Percentiles rank a stretch among this genome's conserved stretches.
phyloP scores from a whole-genome alignment of 495 filamentous ascomycete species.

The Neurospora sp. region DNA sequence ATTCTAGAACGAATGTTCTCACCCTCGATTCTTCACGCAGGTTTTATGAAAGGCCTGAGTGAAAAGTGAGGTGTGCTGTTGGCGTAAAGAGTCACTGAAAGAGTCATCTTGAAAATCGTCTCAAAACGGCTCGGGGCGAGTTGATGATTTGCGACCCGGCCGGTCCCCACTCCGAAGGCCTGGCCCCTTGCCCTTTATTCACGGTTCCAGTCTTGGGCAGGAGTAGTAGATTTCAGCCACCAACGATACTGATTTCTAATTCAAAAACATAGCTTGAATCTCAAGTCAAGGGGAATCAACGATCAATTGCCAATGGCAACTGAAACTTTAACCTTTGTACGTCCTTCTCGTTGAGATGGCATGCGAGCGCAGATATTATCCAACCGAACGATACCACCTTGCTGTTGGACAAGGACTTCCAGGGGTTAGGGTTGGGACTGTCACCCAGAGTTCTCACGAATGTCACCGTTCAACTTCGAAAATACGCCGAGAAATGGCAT shows the following conservation, averaged over 20 bases:
- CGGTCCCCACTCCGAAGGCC: neutral
- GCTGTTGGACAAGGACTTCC: neutral
- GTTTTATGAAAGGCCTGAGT: neutral
- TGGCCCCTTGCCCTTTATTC: neutral
- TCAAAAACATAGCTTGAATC: too few species aligned
- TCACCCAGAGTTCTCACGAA: neutral
- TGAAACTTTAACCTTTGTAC: neutral
- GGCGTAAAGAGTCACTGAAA: neutral
- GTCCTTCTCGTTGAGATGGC: neutral
- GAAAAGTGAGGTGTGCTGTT: neutral
- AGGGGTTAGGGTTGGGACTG: neutral
- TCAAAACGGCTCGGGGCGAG: neutral
- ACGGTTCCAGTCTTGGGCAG: neutral
- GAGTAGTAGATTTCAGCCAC: neutral
- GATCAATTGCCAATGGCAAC: neutral
- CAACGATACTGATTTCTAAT: too few species aligned
- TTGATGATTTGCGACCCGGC: neutral
- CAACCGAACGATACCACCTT: neutral
- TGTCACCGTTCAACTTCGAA: neutral
- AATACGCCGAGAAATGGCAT: neutral
- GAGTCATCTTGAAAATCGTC: neutral
- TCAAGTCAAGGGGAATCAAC: neutral
- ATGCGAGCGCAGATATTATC: neutral
- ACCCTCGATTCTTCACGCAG: neutral
- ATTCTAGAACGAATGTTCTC: neutral